A percentile compares a stretch with the other conserved stretches of the same genome.
These are phyloP conservation scores for Elaphomyces granulatus DNA, from an alignment of 495 filamentous ascomycete species.

Conservation along the genomic window DNA sequence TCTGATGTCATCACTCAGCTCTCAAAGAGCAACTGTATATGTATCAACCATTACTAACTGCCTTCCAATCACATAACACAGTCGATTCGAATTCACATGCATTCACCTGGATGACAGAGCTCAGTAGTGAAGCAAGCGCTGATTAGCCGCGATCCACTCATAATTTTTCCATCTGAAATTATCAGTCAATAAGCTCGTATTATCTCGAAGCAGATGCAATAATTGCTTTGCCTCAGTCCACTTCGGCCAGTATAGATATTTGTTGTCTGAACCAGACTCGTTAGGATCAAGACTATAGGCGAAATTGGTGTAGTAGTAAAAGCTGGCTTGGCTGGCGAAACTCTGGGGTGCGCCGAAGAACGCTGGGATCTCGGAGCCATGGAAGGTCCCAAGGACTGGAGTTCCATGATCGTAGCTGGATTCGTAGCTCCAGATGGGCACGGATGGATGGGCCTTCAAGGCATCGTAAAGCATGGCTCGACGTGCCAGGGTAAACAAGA, in stretches of 20 bases:
- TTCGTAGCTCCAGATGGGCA: slow-evolving; percentile 59
- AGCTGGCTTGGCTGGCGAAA: slow-evolving; percentile 43
- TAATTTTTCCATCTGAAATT: slow-evolving; percentile 40
- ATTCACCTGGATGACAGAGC: no score
- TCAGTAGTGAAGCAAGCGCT: no score
- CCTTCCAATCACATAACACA: no score
- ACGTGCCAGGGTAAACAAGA: slow-evolving; percentile 50
- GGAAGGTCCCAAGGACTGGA: slow-evolving; percentile 58
- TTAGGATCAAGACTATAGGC: slow-evolving; percentile 54
- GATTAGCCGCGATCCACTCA: no score
- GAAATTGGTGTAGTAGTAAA: slow-evolving; percentile 52
- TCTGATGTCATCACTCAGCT: no score
- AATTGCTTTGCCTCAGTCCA: slow-evolving; percentile 39
- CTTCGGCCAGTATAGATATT: slow-evolving; percentile 45
- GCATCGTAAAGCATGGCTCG: slow-evolving; percentile 38
- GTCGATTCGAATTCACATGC: no score
- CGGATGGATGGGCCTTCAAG: slow-evolving; percentile 30
- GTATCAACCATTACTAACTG: no score
- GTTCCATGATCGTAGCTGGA: slow-evolving; percentile 52
- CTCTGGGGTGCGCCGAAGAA: slow-evolving; percentile 48
- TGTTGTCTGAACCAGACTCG: slow-evolving; percentile 14
- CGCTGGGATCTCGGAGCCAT: slow-evolving; percentile 52
- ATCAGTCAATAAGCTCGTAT: slow-evolving; percentile 36
- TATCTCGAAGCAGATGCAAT: slow-evolving; percentile 40
- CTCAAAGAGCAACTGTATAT: no score